A percentile compares a stretch with the other conserved stretches of the same genome.
Evolutionary conservation across 106 monocot genomes (phyloP).

Genomic region (Xerophyta viscosa): DNA sequence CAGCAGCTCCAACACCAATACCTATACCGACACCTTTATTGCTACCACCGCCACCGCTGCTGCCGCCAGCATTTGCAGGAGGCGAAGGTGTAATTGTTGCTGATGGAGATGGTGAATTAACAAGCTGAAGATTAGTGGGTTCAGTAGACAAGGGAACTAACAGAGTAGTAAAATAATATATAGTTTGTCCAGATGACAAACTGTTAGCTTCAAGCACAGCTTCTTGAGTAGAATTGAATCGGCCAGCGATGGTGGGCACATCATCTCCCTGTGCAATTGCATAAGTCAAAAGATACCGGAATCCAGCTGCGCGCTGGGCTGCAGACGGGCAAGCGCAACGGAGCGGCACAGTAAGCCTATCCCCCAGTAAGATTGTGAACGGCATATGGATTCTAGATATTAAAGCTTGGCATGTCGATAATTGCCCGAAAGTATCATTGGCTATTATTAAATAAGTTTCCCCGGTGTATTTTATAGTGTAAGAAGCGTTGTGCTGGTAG

Average conservation of each 20-base stretch:
- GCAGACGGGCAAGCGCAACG: slow-evolving; percentile 74
- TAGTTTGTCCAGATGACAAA: slow-evolving; percentile 7
- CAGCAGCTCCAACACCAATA: slow-evolving; percentile 35
- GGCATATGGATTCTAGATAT: too few species aligned
- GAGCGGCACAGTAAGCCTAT: slow-evolving; percentile 36
- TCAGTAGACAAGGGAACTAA: slow-evolving; percentile 42
- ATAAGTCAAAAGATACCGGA: slow-evolving; percentile 56
- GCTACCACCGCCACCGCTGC: not conserved
- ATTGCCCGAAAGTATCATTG: slow-evolving; percentile 75
- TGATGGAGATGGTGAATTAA: not conserved
- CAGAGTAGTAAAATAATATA: slow-evolving; percentile 65
- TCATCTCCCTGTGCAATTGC: slow-evolving; percentile 33
- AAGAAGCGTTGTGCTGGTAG: slow-evolving; percentile 69
- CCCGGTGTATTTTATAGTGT: slow-evolving; percentile 19
- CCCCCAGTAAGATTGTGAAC: too few species aligned
- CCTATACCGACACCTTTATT: slow-evolving; percentile 37
- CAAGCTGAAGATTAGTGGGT: slow-evolving; percentile 28
- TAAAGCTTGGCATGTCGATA: slow-evolving; percentile 81
- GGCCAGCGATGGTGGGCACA: slow-evolving; percentile 25
- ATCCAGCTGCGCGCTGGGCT: slow-evolving; percentile 36
- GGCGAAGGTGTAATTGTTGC: slow-evolving; percentile 8
- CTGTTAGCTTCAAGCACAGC: slow-evolving; percentile 43
- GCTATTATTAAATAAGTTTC: slow-evolving; percentile 54
- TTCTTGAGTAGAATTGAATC: slow-evolving; percentile 20
- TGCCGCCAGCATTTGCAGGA: slow-evolving; percentile 6